Base-by-base conservation (phyloP, 1,284 basidiomycete species). In the Fomitopsis palustris region DNA sequence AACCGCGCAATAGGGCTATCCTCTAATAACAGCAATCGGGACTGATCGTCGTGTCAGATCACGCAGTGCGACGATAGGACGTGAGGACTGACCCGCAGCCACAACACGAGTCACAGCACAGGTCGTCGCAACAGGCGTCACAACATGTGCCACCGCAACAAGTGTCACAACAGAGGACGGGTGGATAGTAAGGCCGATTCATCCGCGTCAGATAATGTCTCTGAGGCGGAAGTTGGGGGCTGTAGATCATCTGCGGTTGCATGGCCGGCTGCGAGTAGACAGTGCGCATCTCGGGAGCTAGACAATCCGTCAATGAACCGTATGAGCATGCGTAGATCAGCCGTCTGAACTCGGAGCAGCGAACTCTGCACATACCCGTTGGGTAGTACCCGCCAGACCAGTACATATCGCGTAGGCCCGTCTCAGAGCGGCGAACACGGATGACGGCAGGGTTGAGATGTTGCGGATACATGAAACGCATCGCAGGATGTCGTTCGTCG, bases 201-300 rank as follows among this genome's bases (percentile, higher is more conserved):
- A 55, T n/a, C 17, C 53, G 56, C 8, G 37, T 35, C 2, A 37
- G 29, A 17, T 53, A 47, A 16, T 45, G 52, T 17, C 57, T 57
- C 9, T 56, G 61, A 2, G 53, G 57, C 10, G 49, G 49, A 33
- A 52, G 33, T 8, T 33, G 49, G n/a, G 49, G 49, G 3, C 21
- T 27, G 56, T 66, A 67, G 25, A 64, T 49, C 61, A 67, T 65
- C 21, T 54, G 56, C 12, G 65, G 66, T 38, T 62, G 62, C 14
- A 62, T 57, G 7, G 51, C 21, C 6, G 67, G 67, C 42, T 66
- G 67, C 6, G 56, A 43, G 33, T 60, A 62, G 37, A 59, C 59
- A 57, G 62, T 63, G 45, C 64, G 61, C 67, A 69, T 69, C 45
- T 69, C 64, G 4, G 67, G 67, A 31, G 67, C 66, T 64, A 51